Percentiles rank a stretch among this genome's conserved stretches.
These are phyloP conservation scores for Starmerella scarabaei DNA, from an alignment of 805 yeast genomes.

Conservation along the genomic window DNA sequence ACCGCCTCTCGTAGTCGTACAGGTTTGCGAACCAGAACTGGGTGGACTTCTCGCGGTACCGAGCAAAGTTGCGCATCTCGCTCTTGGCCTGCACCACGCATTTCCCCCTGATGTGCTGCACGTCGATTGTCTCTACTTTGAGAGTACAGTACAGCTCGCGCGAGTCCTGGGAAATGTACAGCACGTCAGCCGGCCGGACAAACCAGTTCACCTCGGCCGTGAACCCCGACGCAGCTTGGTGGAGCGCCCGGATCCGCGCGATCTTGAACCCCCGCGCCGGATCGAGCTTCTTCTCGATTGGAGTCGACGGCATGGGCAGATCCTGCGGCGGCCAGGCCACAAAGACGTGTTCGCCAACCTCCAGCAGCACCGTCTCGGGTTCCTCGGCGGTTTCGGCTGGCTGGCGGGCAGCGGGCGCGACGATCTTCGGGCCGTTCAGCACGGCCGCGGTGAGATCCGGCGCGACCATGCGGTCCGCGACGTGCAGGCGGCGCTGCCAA, in stretches of 20 bases:
- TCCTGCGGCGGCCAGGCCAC: background rate
- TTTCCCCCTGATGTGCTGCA: constrained; percentile 59
- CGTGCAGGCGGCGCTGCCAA: constrained; percentile 25
- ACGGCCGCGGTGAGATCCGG: constrained; percentile 1
- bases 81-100: constrained; percentile 57
- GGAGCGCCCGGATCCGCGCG: constrained; percentile 70
- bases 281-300: constrained; percentile 32
- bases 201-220: constrained; percentile 59
- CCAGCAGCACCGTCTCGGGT: background rate
- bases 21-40: constrained; percentile 74
- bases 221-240: constrained; percentile 15
- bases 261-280: constrained; percentile 90
- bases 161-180: constrained; percentile 53
- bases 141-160: constrained; percentile 69
- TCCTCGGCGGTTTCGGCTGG: background rate
- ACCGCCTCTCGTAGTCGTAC: constrained; percentile 74
- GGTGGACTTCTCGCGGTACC: constrained; percentile 46
- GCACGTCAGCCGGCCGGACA: constrained; percentile 76
- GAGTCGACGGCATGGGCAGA: background rate
- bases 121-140: constrained; percentile 75
- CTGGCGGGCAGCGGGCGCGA: background rate
- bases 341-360: constrained; percentile 14
- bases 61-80: constrained; percentile 48
- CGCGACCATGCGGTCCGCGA: constrained; percentile 20
- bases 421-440: background rate